These are phyloP conservation scores for Pseudoneurospora amorphoporcata DNA, from an alignment of 495 filamentous ascomycete genomes.

Conservation along the genomic window DNA sequence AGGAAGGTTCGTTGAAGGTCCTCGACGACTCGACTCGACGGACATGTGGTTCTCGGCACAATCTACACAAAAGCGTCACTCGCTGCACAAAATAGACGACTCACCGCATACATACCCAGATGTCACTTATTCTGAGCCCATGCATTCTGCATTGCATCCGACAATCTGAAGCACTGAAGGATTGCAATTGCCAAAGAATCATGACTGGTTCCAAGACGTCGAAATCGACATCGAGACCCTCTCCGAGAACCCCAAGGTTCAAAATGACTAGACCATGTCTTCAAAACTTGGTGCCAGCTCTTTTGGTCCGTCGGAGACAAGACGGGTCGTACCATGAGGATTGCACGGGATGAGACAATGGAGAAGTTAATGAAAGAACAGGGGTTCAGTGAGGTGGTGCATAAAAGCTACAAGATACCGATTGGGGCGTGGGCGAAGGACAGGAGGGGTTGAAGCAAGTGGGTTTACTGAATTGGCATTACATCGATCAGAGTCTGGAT, in stretches of 20 bases:
- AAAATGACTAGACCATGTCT: background rate
- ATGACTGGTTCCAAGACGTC: conserved; percentile 1
- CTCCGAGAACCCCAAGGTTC: background rate
- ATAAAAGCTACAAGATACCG: conserved; percentile 5
- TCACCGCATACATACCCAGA: no score
- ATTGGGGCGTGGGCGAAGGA: conserved; percentile 10
- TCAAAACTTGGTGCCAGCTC: conserved; percentile 1
- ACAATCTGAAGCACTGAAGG: background rate
- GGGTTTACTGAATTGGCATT: background rate
- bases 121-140: no score
- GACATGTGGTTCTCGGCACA: no score
- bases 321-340: background rate
- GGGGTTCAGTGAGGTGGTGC: background rate
- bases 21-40: no score
- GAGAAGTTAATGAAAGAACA: background rate
- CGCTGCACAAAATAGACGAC: no score
- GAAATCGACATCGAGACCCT: conserved; percentile 5
- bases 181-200: background rate
- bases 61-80: no score
- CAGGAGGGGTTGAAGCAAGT: conserved; percentile 3
- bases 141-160: background rate
- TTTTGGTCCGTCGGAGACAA: conserved; percentile 6
- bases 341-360: background rate
- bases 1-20: no score
- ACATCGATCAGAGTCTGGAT: conserved; percentile 4